Base-by-base conservation (phyloP, 768 basidiomycete genomes). In the Leccinum variicolor region DNA sequence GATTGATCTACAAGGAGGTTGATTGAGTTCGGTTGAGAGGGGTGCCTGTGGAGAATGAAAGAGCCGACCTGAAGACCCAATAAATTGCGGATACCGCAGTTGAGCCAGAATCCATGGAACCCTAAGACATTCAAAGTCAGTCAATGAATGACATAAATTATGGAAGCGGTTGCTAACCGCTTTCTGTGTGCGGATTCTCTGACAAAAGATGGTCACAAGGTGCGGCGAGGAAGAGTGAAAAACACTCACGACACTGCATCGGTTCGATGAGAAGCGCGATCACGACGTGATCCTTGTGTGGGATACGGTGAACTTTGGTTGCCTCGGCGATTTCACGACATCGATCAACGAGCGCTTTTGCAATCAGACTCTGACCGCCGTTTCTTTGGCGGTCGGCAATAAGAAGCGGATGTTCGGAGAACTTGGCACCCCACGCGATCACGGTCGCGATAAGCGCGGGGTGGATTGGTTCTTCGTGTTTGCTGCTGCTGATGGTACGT, bases 371-470 rank as follows among this genome's bases (percentile, higher is more conserved):
- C 67, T 92, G 87, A 6, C 84, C 84, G 48, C 79, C 76, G 50
- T 83, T 84, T 57, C 84, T 84, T 52, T 81, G 77, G 45, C 93
- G 81, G 75, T 96, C 94, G 33, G 85, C 83, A 21, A 86, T 80
- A 49, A 97, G 84, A 59, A 94, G 74, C 0, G 89, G 87, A 68
- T 96, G 92, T 65, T 97, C 94, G 4, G 92, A 94, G 71, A 96
- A 96, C 65, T 94, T 93, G 36, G 91, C 87, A 28, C 94, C 94
- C 89, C 90, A 95, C 0, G 93, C 91, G 53, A 97, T 76, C 9
- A 94, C 87, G 1, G 90, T 88, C 6, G 94, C 94, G 52, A 96
- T 81, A 21, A 94, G 77, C 6, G 87, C 86, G 34, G 86, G 88
- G 67, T 88, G 87, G 26, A 85, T 65, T 14, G 81, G 74, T 47